Conservation (phyloP, 2,329 filamentous ascomycete species). For the Coniochaeta sp. region DNA sequence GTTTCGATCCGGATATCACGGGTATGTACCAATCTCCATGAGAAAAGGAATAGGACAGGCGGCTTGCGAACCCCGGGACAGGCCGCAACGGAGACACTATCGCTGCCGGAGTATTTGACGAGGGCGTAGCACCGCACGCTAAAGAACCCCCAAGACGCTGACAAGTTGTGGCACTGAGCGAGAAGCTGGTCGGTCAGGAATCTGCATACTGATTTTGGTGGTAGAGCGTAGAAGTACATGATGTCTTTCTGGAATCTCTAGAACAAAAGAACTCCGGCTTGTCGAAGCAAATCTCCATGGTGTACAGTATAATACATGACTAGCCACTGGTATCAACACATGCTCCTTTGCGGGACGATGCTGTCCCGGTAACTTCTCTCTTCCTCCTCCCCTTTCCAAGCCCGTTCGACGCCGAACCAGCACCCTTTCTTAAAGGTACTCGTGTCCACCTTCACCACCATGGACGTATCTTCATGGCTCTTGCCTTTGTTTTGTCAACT, state of each 20-base stretch:
- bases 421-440: too few species aligned
- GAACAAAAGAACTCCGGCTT: background rate
- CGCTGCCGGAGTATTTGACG: slow-evolving; percentile 10
- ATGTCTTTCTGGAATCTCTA: background rate
- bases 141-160: slow-evolving; percentile 26
- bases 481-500: too few species aligned
- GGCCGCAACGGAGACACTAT: slow-evolving; percentile 3
- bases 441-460: too few species aligned
- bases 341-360: background rate
- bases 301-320: background rate
- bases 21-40: too few species aligned
- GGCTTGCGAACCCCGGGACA: background rate
- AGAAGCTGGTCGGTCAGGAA: slow-evolving; percentile 3
- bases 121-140: slow-evolving; percentile 18
- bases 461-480: too few species aligned
- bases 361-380: background rate
- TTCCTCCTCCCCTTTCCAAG: too few species aligned
- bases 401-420: too few species aligned
- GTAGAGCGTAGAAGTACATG: background rate
- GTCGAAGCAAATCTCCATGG: background rate
- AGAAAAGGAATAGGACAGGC: too few species aligned
- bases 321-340: background rate
- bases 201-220: background rate
- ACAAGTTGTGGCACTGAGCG: slow-evolving; percentile 30
- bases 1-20: too few species aligned